Conservation (phyloP, 1,284 basidiomycete species). For the Rhizoctonia solani region DNA sequence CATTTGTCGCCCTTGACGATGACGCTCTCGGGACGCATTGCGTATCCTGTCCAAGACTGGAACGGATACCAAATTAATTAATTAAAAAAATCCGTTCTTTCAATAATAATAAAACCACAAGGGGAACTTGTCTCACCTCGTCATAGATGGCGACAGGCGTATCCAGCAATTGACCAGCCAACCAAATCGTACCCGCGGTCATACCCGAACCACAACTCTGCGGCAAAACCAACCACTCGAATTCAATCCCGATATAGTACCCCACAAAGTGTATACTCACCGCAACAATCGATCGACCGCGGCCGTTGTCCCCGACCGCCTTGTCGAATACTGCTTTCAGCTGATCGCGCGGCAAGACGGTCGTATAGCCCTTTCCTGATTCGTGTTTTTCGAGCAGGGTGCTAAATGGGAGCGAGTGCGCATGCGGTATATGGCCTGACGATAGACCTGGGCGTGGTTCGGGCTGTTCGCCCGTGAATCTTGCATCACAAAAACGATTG, state of each 20-base stretch:
- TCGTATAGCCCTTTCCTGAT: conserved; percentile 60
- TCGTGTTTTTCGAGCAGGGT: conserved; percentile 65
- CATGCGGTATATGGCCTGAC: conserved; percentile 92
- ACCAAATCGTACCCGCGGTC: conserved; percentile 93
- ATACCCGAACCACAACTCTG: conserved; percentile 92
- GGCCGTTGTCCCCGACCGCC: conserved; percentile 56
- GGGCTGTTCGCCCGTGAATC: conserved; percentile 78
- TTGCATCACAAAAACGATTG: conserved; percentile 43
- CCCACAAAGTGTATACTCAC: conserved; percentile 41
- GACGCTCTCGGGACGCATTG: conserved; percentile 62
- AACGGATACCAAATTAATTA: conserved; percentile 16
- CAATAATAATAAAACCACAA: conserved; percentile 30
- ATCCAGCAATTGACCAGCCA: conserved; percentile 52
- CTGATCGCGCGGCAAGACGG: conserved; percentile 59
- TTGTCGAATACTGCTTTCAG: conserved; percentile 64
- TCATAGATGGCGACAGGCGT: conserved; percentile 49
- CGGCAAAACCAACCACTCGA: conserved; percentile 60
- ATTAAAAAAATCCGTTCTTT: conserved; percentile 23
- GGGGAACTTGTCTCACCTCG: conserved; percentile 41
- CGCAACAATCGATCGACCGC: conserved; percentile 8
- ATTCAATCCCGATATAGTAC: conserved; percentile 44
- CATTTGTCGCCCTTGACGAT: conserved; percentile 54
- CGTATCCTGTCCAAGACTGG: conserved; percentile 86
- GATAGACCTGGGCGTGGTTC: conserved; percentile 89
- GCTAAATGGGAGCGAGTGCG: conserved; percentile 84